Percentiles rank a stretch among this genome's conserved stretches.
These are phyloP conservation scores for Scheffersomyces stambukii DNA, from an alignment of 1,139 yeast genomes.

Conservation along the genomic window DNA sequence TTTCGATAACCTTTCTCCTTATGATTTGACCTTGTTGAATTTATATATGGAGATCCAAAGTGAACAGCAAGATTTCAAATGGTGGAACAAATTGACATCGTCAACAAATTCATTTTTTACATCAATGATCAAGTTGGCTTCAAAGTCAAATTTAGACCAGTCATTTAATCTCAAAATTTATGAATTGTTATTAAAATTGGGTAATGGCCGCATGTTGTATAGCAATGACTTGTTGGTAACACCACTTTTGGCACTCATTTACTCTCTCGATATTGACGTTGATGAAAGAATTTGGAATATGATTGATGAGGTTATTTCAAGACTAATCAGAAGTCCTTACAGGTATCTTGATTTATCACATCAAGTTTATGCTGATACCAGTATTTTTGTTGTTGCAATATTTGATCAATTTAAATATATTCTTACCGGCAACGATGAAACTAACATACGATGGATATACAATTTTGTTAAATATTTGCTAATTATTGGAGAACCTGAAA, in stretches of 20 bases:
- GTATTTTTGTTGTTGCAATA: constrained; percentile 65
- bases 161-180: constrained; percentile 20
- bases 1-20: constrained; percentile 41
- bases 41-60: constrained; percentile 38
- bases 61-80: constrained; percentile 38
- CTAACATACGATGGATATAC: constrained; percentile 48
- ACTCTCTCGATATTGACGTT: constrained; percentile 24
- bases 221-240: constrained; percentile 40
- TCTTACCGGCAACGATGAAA: constrained; percentile 17
- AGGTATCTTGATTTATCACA: constrained; percentile 72
- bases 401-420: constrained; percentile 71
- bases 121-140: constrained; percentile 48
- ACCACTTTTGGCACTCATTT: constrained; percentile 40
- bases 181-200: constrained; percentile 19
- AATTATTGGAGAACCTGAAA: constrained; percentile 51
- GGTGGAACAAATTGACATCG: constrained; percentile 62
- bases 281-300: constrained; percentile 42
- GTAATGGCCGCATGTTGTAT: constrained; percentile 34
- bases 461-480: constrained; percentile 39
- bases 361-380: constrained; percentile 33
- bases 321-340: constrained; percentile 72
- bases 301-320: constrained; percentile 68
- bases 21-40: constrained; percentile 54
- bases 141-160: constrained; percentile 15
- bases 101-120: constrained; percentile 52